A percentile compares a stretch with the other conserved stretches of the same genome.
Evolutionary conservation across 129 eudicot genomes (phyloP).

Genomic region (Centella asiatica): DNA sequence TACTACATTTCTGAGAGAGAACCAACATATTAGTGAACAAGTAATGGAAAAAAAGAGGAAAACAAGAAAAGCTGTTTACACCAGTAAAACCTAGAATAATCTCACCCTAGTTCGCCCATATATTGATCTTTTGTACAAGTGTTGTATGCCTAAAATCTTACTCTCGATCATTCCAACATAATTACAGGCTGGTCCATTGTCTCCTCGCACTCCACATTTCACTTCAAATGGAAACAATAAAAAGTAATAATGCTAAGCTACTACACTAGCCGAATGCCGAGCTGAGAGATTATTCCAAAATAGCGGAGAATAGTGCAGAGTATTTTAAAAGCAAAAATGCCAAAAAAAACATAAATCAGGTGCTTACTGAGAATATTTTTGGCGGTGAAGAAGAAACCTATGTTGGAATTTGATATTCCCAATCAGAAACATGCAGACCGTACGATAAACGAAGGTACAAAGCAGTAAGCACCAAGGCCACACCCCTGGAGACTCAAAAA

Average conservation of each 20-base stretch:
- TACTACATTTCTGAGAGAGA: conserved; percentile 17
- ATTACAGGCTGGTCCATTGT: conserved; percentile 30
- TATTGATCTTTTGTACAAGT: conserved; percentile 19
- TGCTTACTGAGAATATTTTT: conserved; percentile 12
- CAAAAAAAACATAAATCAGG: not conserved
- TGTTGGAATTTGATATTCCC: conserved; percentile 20
- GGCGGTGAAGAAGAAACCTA: conserved; percentile 8
- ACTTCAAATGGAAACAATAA: conserved; percentile 19
- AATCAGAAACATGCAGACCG: conserved; percentile 25
- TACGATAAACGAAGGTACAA: conserved; percentile 16
- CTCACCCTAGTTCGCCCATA: conserved; percentile 20
- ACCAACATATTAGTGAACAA: not conserved
- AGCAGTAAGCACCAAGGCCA: conserved; percentile 12
- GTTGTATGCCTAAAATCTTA: conserved; percentile 21
- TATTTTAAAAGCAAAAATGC: not conserved
- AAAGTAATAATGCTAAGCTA: not conserved
- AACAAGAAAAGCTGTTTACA: not conserved
- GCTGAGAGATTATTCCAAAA: not conserved
- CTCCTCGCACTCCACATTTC: conserved; percentile 27
- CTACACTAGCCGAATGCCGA: not conserved
- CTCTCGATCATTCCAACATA: conserved; percentile 30
- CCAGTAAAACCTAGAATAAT: not conserved
- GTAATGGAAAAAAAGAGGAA: too few relatives aligned
- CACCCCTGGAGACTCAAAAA: conserved; percentile 9
- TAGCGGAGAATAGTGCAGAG: too few relatives aligned